A percentile compares a stretch with the other conserved stretches of the same genome.
phyloP scores from a whole-genome alignment of 768 basidiomycete species.

The Pulveroboletus sp. region DNA sequence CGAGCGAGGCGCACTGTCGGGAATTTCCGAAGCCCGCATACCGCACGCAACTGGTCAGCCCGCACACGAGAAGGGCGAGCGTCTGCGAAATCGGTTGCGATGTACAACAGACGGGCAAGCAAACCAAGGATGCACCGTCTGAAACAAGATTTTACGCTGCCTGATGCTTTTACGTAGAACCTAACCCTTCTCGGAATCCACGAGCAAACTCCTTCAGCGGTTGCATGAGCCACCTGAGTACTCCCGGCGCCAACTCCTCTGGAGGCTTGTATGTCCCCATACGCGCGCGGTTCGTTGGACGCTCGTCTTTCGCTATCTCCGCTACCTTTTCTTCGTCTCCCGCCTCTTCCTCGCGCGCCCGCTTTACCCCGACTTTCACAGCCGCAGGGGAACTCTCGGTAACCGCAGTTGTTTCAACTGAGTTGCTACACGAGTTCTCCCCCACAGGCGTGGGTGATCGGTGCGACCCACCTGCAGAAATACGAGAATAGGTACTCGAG shows the following conservation, averaged over 20 bases:
- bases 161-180: conserved; percentile 16
- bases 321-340: conserved; percentile 26
- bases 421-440: conserved; percentile 24
- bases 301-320: conserved; percentile 36
- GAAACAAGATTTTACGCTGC: conserved; percentile 2
- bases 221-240: conserved; percentile 55
- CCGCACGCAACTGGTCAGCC: conserved; percentile 19
- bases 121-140: not conserved
- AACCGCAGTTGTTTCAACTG: conserved; percentile 37
- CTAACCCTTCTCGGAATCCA: conserved; percentile 62
- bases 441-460: conserved; percentile 12
- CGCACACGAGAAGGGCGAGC: not conserved
- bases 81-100: not conserved
- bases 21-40: conserved; percentile 24
- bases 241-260: conserved; percentile 21
- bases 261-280: conserved; percentile 43
- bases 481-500: conserved; percentile 13
- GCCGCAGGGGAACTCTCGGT: conserved; percentile 18
- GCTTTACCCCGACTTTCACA: conserved; percentile 39
- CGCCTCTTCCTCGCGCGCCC: conserved; percentile 44
- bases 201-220: conserved; percentile 62
- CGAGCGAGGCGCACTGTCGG: conserved; percentile 19
- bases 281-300: conserved; percentile 49
- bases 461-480: conserved; percentile 9
- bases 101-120: conserved; percentile 2